Conservation (phyloP, 2,329 filamentous ascomycete species). For the Venturia aucupariae region DNA sequence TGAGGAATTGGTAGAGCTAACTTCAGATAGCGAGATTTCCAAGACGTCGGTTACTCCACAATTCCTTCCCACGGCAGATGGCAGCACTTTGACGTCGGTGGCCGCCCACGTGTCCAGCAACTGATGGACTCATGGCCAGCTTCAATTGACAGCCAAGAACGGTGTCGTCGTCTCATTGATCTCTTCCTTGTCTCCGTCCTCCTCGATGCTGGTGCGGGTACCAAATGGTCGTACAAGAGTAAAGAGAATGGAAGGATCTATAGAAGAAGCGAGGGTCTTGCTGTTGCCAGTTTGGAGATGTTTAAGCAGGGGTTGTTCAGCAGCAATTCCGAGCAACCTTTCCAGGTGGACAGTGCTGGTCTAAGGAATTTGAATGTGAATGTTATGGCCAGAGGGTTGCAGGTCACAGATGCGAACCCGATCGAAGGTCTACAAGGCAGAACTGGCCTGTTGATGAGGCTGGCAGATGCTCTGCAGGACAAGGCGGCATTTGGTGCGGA, state of each 20-base stretch:
- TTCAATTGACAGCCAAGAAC: constrained; percentile 61
- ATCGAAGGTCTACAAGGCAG: constrained; percentile 81
- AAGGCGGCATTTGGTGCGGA: constrained; percentile 75
- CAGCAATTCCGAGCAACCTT: constrained; percentile 68
- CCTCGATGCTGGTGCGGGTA: constrained; percentile 82
- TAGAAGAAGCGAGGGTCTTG: constrained; percentile 78
- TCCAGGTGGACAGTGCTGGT: constrained; percentile 79
- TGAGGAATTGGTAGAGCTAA: constrained; percentile 2
- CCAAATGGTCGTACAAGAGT: constrained; percentile 85
- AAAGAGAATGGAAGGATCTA: constrained; percentile 77
- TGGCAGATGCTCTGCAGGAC: constrained; percentile 70
- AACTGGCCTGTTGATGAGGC: constrained; percentile 64
- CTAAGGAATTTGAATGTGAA: constrained; percentile 66
- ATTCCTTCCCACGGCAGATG: constrained; percentile 85
- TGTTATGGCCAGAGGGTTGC: constrained; percentile 69
- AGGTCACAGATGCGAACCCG: constrained; percentile 71
- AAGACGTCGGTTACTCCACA: constrained; percentile 50
- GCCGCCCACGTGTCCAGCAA: constrained; percentile 62
- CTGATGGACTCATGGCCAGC: constrained; percentile 61
- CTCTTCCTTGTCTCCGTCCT: constrained; percentile 73
- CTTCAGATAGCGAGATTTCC: constrained; percentile 53
- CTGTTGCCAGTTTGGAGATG: constrained; percentile 74
- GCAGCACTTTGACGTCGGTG: constrained; percentile 78
- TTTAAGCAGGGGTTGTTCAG: constrained; percentile 90
- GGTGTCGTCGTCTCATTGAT: constrained; percentile 65